Conservation (phyloP, 306 rosid genomes). For the Canavalia gladiata region DNA sequence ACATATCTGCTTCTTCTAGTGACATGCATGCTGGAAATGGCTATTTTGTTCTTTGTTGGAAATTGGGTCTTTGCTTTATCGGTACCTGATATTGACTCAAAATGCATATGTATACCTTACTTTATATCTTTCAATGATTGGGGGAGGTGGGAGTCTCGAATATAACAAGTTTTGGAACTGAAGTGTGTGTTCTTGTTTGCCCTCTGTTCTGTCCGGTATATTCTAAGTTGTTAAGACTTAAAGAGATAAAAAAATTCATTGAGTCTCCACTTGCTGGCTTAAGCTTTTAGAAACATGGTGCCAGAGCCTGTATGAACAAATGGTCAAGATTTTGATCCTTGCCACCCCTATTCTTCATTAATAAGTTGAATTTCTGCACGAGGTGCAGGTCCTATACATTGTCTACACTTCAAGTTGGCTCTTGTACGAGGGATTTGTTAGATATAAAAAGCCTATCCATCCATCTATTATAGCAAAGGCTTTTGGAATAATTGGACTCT, state of each 20-base stretch:
- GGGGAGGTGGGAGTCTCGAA: conserved; percentile 15
- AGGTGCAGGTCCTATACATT: background rate
- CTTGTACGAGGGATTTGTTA: conserved; percentile 9
- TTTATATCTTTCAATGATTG: conserved; percentile 25
- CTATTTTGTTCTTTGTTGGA: conserved; percentile 33
- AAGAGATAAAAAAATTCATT: background rate
- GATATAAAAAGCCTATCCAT: conserved; percentile 22
- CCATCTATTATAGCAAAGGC: conserved; percentile 12
- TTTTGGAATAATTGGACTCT: conserved; percentile 19
- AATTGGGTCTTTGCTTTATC: conserved; percentile 18
- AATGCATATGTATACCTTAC: background rate
- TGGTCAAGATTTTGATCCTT: conserved; percentile 27
- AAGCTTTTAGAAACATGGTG: conserved; percentile 34
- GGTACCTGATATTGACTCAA: conserved; percentile 19
- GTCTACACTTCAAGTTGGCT: conserved; percentile 6
- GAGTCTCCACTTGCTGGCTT: conserved; percentile 12
- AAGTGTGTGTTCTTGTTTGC: conserved; percentile 28
- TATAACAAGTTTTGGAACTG: conserved; percentile 8
- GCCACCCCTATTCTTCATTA: background rate
- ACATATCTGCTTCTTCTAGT: conserved; percentile 42
- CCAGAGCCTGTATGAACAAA: conserved; percentile 17
- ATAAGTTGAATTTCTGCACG: conserved; percentile 29
- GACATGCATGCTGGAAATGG: conserved; percentile 14
- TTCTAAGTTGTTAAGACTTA: conserved; percentile 2
- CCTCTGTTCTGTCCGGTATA: conserved; percentile 19